These are phyloP conservation scores for Crotalaria pallida DNA, from an alignment of 306 rosid species.

Conservation along the genomic window DNA sequence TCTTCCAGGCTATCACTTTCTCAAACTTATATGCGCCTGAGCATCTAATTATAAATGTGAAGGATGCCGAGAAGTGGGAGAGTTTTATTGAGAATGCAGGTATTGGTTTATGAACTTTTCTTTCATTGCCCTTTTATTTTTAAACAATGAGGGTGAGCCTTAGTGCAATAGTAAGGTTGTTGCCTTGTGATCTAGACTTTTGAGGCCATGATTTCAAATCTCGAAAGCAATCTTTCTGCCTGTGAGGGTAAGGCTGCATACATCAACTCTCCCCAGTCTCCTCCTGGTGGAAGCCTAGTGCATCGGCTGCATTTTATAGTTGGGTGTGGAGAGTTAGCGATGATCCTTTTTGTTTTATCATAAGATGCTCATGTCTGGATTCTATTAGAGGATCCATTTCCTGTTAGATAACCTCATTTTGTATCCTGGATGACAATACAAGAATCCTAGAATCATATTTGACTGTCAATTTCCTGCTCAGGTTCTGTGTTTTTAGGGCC, in stretches of 20 bases:
- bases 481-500: conserved; percentile 93
- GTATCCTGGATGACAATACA: not conserved
- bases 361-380: not conserved
- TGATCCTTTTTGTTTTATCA: not conserved
- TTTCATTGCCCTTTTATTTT: not conserved
- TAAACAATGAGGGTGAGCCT: not conserved
- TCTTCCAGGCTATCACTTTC: conserved; percentile 80
- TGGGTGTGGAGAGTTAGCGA: not conserved
- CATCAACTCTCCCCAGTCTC: too few species aligned
- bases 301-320: not conserved
- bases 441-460: conserved; percentile 2
- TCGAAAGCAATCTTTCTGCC: too few species aligned
- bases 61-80: conserved; percentile 97
- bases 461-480: conserved; percentile 22
- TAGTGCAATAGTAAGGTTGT: not conserved
- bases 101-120: conserved; percentile 15
- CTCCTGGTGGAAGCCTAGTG: too few species aligned
- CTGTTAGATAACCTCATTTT: not conserved
- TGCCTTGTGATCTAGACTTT: too few species aligned
- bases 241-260: too few species aligned
- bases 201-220: too few species aligned
- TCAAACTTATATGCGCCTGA: conserved; percentile 96
- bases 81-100: conserved; percentile 95
- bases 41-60: conserved; percentile 85
- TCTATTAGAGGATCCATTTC: conserved; percentile 1